Evolutionary conservation across 352 stramenopile species (phyloP).

Genomic region (Phytophthora lateralis): DNA sequence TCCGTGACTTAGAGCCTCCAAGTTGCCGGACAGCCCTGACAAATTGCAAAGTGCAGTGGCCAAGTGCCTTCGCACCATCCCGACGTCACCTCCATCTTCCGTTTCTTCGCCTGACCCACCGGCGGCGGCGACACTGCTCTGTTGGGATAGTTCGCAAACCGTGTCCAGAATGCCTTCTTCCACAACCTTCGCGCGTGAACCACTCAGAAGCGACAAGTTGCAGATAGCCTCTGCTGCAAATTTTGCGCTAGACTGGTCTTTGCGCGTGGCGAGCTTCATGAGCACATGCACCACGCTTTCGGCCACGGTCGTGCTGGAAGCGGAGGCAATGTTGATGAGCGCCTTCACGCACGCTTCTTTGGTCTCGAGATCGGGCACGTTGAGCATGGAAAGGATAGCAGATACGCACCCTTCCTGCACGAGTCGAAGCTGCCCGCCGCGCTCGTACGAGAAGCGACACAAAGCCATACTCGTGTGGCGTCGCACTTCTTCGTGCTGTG

Average conservation of each 20-base stretch:
- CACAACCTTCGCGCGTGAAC: conserved; percentile 70
- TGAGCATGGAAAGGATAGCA: conserved; percentile 86
- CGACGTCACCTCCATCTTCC: conserved; percentile 30
- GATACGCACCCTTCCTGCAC: conserved; percentile 85
- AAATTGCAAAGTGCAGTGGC: conserved; percentile 84
- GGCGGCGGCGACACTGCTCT: conserved; percentile 15
- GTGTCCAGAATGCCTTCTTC: conserved; percentile 85
- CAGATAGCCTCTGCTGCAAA: conserved; percentile 80
- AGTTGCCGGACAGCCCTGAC: conserved; percentile 67
- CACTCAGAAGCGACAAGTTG: conserved; percentile 76
- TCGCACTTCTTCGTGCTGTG: conserved; percentile 78
- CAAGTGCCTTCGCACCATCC: conserved; percentile 56
- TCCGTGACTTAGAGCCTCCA: conserved; percentile 68
- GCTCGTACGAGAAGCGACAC: conserved; percentile 85
- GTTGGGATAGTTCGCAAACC: conserved; percentile 65
- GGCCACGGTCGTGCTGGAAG: conserved; percentile 58
- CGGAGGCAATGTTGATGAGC: conserved; percentile 84
- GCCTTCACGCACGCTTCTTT: conserved; percentile 87
- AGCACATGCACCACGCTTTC: conserved; percentile 83
- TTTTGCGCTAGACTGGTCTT: conserved; percentile 54
- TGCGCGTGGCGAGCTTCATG: conserved; percentile 74
- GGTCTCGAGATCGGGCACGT: conserved; percentile 75
- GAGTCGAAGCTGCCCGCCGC: conserved; percentile 64
- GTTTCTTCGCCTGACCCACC: conserved; percentile 11
- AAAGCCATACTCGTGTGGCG: conserved; percentile 85